Conservation (phyloP, 2,329 filamentous ascomycete species). For the Amphichorda felina region DNA sequence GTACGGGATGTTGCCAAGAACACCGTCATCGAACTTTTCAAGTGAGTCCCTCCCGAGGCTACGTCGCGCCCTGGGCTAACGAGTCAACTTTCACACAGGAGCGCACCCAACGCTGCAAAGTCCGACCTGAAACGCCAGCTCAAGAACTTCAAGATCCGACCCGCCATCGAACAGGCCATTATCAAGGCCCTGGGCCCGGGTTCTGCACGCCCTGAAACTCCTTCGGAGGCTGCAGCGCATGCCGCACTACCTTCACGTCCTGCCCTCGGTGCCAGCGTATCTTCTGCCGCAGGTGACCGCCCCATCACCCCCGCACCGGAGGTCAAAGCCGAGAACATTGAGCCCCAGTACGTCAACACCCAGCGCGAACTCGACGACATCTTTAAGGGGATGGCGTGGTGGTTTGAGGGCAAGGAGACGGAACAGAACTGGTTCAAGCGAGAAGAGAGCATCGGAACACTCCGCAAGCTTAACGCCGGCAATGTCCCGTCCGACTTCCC, state of each 20-base stretch:
- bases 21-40: constrained; percentile 79
- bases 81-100: constrained; percentile 27
- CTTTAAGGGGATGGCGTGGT: constrained; percentile 66
- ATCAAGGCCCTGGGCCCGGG: constrained; percentile 51
- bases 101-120: constrained; percentile 72
- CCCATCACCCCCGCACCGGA: constrained; percentile 53
- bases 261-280: constrained; percentile 37
- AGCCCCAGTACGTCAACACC: constrained; percentile 76
- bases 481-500: constrained; percentile 72
- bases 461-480: constrained; percentile 70
- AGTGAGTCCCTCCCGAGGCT: constrained; percentile 29
- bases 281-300: constrained; percentile 32
- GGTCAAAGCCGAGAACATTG: constrained; percentile 54
- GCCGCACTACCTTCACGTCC: constrained; percentile 26
- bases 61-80: no score
- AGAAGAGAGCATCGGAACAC: constrained; percentile 66
- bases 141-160: constrained; percentile 71
- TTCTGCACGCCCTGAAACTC: constrained; percentile 23
- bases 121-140: constrained; percentile 82
- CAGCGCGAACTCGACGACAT: constrained; percentile 80
- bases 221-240: constrained; percentile 27
- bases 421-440: constrained; percentile 86
- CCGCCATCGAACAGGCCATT: constrained; percentile 75
- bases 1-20: constrained; percentile 77
- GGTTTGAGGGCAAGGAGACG: constrained; percentile 79